phyloP scores from a whole-genome alignment of 768 basidiomycete genomes.

The Tricholoma terreum region DNA sequence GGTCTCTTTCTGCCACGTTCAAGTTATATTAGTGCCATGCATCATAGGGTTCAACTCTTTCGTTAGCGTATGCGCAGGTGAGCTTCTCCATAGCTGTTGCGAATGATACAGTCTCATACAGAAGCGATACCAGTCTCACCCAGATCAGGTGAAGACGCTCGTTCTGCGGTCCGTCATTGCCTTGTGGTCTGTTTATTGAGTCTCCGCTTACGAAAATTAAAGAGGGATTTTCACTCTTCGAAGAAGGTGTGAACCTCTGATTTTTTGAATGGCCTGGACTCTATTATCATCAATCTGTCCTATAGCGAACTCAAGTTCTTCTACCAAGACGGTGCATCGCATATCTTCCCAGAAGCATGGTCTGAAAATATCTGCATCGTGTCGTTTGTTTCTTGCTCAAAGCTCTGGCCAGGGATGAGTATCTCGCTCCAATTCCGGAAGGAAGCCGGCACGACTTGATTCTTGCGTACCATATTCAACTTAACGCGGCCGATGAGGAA shows the following conservation, averaged over 20 bases:
- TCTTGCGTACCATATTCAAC: slow-evolving; percentile 76
- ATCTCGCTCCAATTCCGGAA: slow-evolving; percentile 76
- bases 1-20: slow-evolving; percentile 13
- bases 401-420: slow-evolving; percentile 65
- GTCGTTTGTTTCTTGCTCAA: not conserved
- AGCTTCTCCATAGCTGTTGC: not conserved
- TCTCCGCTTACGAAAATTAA: not conserved
- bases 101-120: not conserved
- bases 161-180: slow-evolving; percentile 57
- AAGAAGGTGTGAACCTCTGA: slow-evolving; percentile 49
- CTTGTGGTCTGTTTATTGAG: not conserved
- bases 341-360: slow-evolving; percentile 89
- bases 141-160: slow-evolving; percentile 74
- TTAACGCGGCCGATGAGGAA: slow-evolving; percentile 69
- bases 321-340: slow-evolving; percentile 83
- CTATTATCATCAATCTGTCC: not conserved
- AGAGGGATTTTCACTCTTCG: slow-evolving; percentile 90
- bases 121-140: slow-evolving; percentile 55
- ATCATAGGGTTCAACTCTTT: slow-evolving; percentile 76
- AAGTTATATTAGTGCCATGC: not conserved
- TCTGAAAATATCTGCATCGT: slow-evolving; percentile 25
- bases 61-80: slow-evolving; percentile 84
- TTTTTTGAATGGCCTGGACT: not conserved
- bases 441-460: slow-evolving; percentile 77
- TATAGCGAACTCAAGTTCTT: slow-evolving; percentile 82